Conservation (phyloP, 805 yeast genomes). For the Isabelozyma gotoi region DNA sequence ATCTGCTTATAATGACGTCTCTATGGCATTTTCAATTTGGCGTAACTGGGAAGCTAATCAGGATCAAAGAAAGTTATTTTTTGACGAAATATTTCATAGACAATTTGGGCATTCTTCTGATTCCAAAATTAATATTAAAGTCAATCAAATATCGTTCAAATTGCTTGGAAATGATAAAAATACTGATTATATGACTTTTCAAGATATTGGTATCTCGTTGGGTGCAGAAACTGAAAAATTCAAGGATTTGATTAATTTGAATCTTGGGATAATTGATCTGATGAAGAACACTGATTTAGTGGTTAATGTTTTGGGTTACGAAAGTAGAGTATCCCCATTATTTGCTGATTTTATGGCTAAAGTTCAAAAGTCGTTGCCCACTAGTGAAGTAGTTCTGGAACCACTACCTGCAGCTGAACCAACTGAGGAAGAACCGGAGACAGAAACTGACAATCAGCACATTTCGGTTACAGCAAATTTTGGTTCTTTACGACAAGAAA, state of each 20-base stretch:
- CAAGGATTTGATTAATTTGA: conserved; percentile 6
- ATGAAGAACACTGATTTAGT: conserved; percentile 8
- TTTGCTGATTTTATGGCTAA: not conserved
- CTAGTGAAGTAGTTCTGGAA: not conserved
- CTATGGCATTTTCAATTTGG: conserved; percentile 70
- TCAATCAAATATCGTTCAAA: conserved; percentile 1
- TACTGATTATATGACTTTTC: conserved; percentile 15
- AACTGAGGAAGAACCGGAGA: too few relatives aligned
- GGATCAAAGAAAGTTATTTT: conserved; percentile 16
- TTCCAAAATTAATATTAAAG: not conserved
- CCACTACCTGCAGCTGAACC: too few relatives aligned
- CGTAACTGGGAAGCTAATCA: conserved; percentile 83
- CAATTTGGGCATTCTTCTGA: not conserved
- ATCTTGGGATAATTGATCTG: conserved; percentile 8
- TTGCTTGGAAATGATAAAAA: conserved; percentile 1
- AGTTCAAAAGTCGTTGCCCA: not conserved
- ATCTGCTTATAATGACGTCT: conserved; percentile 54
- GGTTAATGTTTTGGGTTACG: conserved; percentile 13
- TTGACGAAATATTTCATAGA: conserved; percentile 12
- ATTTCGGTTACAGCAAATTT: not conserved
- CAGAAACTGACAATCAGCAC: not conserved
- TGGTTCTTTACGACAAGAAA: not conserved
- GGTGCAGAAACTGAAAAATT: conserved; percentile 1
- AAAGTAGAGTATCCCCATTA: conserved; percentile 17
- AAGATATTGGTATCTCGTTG: conserved; percentile 6